Evolutionary conservation across 2,329 filamentous ascomycete genomes (phyloP).

Genomic region (Chrysoporthe puriensis): DNA sequence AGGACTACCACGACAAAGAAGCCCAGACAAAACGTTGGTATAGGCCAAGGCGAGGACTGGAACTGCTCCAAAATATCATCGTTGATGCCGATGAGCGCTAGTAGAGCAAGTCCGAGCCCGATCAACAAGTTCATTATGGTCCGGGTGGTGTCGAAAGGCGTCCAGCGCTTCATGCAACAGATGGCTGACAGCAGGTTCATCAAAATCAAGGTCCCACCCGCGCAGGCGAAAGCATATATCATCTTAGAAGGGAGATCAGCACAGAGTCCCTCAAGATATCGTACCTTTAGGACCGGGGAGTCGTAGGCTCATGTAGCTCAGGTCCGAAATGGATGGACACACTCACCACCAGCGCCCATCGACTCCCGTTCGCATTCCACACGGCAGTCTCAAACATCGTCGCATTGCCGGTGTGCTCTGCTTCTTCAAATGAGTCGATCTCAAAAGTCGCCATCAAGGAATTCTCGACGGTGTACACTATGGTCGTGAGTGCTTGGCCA

Average conservation of each 20-base stretch:
- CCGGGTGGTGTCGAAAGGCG: slow-evolving; percentile 30
- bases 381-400: slow-evolving; percentile 23
- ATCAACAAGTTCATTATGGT: slow-evolving; percentile 31
- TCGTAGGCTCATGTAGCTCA: neutral
- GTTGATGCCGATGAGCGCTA: slow-evolving; percentile 30
- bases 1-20: slow-evolving; percentile 34
- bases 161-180: slow-evolving; percentile 28
- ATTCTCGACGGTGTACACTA: slow-evolving; percentile 25
- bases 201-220: slow-evolving; percentile 33
- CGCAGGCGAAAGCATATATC: slow-evolving; percentile 31
- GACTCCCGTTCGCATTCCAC: slow-evolving; percentile 15
- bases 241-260: slow-evolving; percentile 24
- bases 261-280: neutral
- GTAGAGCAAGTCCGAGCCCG: slow-evolving; percentile 32
- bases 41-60: slow-evolving; percentile 32
- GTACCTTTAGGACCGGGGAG: no score
- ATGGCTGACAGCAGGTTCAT: slow-evolving; percentile 33
- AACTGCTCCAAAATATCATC: slow-evolving; percentile 13
- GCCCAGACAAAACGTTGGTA: slow-evolving; percentile 34
- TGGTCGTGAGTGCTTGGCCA: slow-evolving; percentile 1
- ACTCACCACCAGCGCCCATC: slow-evolving; percentile 29
- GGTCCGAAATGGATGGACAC: neutral
- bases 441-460: slow-evolving; percentile 33
- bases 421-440: slow-evolving; percentile 29
- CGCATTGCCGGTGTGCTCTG: slow-evolving; percentile 6